Evolutionary conservation across 306 rosid genomes (phyloP), one percentile per base, ranked within the genome.

Genomic region (Vigna radiata): DNA sequence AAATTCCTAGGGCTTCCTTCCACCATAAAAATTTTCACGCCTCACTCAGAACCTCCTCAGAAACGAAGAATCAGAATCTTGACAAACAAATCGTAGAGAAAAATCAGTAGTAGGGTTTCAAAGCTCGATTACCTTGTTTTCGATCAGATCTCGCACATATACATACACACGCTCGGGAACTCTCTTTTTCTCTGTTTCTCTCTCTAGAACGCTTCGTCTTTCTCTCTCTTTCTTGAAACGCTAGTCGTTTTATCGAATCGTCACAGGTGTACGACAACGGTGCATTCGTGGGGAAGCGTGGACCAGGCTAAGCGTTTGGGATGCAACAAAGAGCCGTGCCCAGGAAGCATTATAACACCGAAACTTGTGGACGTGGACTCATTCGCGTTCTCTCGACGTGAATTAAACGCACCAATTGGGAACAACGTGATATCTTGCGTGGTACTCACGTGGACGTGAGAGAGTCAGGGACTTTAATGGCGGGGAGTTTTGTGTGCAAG

Each of bases 221-320:
- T 66, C 84, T 70, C 78, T 81, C 89, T 83, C 84, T 68, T 77
- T 55, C 77, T 49, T 70, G 23, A 84, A 80, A 71, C 79, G 80
- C 63, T 39, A 6, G 73, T 73, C 89, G 86, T 86, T 91, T 87
- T 89, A 89, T 82, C 65, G 81, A 49, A 68, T 58, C 89, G 82
- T 81, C 78, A 87, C 92, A 91, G 88, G 83, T 91, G 96, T 84
- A 91, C 96, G 96, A 89, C 89, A 70, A 69, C 75, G 61, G 79
- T 53, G 77, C 69, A 76, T 43, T 81, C 90, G 90, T 87, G 91
- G 21, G 77, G 70, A 71, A 79, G 77, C 80, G 81, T 61, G 61
- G 80, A 72, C 81, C 77, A 52, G 81, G 49, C 81, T 77, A 86
- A 43, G 89, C 91, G 95, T 84, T 83, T 86, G 85, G 86, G 83